phyloP scores from a whole-genome alignment of 2,329 filamentous ascomycete genomes.

The Aspergillus intermedius region DNA sequence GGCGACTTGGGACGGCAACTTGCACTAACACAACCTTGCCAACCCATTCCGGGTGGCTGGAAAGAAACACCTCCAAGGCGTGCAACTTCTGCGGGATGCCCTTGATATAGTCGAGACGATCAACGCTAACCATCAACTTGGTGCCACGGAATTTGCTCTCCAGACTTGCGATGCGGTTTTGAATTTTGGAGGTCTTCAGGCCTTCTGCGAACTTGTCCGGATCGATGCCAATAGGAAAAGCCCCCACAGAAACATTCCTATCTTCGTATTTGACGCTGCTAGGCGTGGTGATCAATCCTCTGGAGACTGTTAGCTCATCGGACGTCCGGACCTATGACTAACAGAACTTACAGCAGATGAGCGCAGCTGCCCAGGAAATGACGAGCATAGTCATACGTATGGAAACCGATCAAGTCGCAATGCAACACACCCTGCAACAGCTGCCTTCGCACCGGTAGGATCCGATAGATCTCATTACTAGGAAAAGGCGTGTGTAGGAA shows the following conservation, averaged over 20 bases:
- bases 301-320: conserved; percentile 11
- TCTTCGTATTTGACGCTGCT: conserved; percentile 85
- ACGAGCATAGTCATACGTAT: conserved; percentile 91
- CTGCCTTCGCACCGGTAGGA: conserved; percentile 79
- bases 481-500: conserved; percentile 95
- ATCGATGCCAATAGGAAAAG: conserved; percentile 93
- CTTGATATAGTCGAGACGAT: conserved; percentile 95
- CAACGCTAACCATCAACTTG: conserved; percentile 90
- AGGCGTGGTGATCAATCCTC: conserved; percentile 60
- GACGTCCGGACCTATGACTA: conserved; percentile 3
- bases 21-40: conserved; percentile 92
- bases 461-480: conserved; percentile 89
- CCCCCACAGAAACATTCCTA: conserved; percentile 77
- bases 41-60: conserved; percentile 92
- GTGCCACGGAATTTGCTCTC: conserved; percentile 85
- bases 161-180: conserved; percentile 73
- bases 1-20: conserved; percentile 82
- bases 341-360: conserved; percentile 61
- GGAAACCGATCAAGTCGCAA: conserved; percentile 89
- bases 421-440: conserved; percentile 78
- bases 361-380: conserved; percentile 93
- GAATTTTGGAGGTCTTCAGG: conserved; percentile 71
- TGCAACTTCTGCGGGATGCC: conserved; percentile 93
- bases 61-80: conserved; percentile 86
- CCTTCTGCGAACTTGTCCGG: conserved; percentile 89